A percentile compares a stretch with the other conserved stretches of the same genome.
These are phyloP conservation scores for Diaporthe ilicicola DNA, from an alignment of 2,329 filamentous ascomycete species.

Conservation along the genomic window DNA sequence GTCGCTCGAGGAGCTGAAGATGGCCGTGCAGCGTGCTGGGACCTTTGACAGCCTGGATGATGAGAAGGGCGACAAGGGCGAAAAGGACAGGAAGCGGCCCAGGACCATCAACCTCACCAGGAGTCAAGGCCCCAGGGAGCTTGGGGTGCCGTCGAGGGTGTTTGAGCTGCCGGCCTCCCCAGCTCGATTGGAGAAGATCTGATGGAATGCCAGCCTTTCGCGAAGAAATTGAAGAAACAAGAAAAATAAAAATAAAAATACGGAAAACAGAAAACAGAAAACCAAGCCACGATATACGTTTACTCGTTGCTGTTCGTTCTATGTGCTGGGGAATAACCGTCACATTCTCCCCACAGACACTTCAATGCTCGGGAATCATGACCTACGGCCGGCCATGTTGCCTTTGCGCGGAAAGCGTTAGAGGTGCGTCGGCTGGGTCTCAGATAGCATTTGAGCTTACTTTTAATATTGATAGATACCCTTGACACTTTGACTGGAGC, in stretches of 20 bases:
- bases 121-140: not conserved
- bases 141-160: not conserved
- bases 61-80: not conserved
- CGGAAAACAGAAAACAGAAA: not conserved
- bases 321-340: not conserved
- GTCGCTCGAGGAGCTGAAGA: constrained; percentile 20
- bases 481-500: not conserved
- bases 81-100: not conserved
- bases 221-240: not conserved
- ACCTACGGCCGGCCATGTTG: not conserved
- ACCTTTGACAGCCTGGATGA: constrained; percentile 19
- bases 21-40: constrained; percentile 7
- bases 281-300: not conserved
- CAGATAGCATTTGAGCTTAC: not conserved
- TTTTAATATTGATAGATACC: not conserved
- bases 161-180: constrained; percentile 19
- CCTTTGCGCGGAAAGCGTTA: not conserved
- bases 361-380: not conserved
- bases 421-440: not conserved
- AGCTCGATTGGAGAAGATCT: not conserved
- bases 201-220: not conserved
- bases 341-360: not conserved
- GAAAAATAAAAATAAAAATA: too few relatives aligned
- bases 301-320: not conserved
- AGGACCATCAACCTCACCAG: constrained; percentile 10